phyloP scores from a whole-genome alignment of 2,329 filamentous ascomycete genomes.

The Didymosphaeria variabile region DNA sequence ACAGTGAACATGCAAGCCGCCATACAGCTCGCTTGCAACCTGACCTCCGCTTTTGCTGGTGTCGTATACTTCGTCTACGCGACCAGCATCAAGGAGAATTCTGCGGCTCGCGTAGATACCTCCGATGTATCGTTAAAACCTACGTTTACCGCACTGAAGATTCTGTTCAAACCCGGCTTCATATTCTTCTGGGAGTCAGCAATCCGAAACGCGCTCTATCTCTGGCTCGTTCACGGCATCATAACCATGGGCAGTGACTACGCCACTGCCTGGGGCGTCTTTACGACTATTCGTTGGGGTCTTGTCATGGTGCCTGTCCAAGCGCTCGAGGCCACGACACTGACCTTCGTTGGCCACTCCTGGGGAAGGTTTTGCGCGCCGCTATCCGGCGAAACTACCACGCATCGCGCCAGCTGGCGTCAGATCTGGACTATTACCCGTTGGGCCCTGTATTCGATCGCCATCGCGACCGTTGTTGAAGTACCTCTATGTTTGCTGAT shows the following conservation, averaged over 20 bases:
- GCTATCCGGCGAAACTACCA: slow-evolving; percentile 28
- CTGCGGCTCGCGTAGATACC: slow-evolving; percentile 20
- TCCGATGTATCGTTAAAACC: slow-evolving; percentile 19
- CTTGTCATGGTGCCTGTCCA: slow-evolving; percentile 77
- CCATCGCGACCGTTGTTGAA: slow-evolving; percentile 66
- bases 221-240: slow-evolving; percentile 74
- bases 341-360: slow-evolving; percentile 71
- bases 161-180: slow-evolving; percentile 66
- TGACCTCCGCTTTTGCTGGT: slow-evolving; percentile 53
- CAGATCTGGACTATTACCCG: slow-evolving; percentile 55
- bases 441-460: slow-evolving; percentile 64
- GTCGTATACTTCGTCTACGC: slow-evolving; percentile 67
- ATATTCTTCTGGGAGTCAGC: slow-evolving; percentile 71
- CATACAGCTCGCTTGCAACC: slow-evolving; percentile 67
- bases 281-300: slow-evolving; percentile 78
- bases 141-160: slow-evolving; percentile 55
- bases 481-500: slow-evolving; percentile 70
- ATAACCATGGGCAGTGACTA: slow-evolving; percentile 70
- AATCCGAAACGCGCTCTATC: slow-evolving; percentile 73
- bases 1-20: slow-evolving; percentile 71
- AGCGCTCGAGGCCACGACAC: slow-evolving; percentile 70
- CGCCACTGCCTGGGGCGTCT: slow-evolving; percentile 77
- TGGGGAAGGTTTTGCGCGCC: slow-evolving; percentile 65
- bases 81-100: slow-evolving; percentile 46
- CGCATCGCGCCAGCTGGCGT: slow-evolving; percentile 31